A percentile compares a stretch with the other conserved stretches of the same genome.
phyloP scores from a whole-genome alignment of 768 basidiomycete genomes.

The Lactarius evosmus region DNA sequence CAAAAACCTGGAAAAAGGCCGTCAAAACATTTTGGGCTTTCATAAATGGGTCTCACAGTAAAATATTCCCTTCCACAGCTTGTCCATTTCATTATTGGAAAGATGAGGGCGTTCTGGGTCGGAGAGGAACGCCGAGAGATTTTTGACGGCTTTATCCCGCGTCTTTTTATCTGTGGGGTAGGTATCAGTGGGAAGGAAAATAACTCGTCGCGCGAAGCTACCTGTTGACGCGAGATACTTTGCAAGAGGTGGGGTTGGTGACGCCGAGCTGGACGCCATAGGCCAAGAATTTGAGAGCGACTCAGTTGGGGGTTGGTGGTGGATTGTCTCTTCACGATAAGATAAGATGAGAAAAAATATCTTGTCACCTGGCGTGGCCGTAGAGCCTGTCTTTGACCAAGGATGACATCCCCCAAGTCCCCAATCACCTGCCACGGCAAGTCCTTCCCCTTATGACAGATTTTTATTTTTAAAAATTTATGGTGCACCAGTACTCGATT shows the following conservation, averaged over 20 bases:
- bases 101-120: constrained; percentile 55
- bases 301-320: constrained; percentile 21
- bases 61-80: constrained; percentile 97
- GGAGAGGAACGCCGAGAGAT: constrained; percentile 75
- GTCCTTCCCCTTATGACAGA: constrained; percentile 21
- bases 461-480: neutral
- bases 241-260: constrained; percentile 61
- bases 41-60: constrained; percentile 61
- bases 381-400: neutral
- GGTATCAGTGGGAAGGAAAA: neutral
- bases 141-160: constrained; percentile 86
- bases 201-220: constrained; percentile 17
- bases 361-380: neutral
- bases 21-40: neutral
- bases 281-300: constrained; percentile 15
- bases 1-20: constrained; percentile 71
- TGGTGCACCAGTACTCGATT: constrained; percentile 74
- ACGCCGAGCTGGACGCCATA: constrained; percentile 38
- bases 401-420: constrained; percentile 45
- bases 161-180: constrained; percentile 73
- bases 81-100: constrained; percentile 75
- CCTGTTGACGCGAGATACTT: constrained; percentile 94
- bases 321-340: constrained; percentile 11
- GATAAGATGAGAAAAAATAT: constrained; percentile 12
- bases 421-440: constrained; percentile 91